These are phyloP conservation scores for Flammula alnicola DNA, from an alignment of 1,284 basidiomycete species.

Conservation along the genomic window DNA sequence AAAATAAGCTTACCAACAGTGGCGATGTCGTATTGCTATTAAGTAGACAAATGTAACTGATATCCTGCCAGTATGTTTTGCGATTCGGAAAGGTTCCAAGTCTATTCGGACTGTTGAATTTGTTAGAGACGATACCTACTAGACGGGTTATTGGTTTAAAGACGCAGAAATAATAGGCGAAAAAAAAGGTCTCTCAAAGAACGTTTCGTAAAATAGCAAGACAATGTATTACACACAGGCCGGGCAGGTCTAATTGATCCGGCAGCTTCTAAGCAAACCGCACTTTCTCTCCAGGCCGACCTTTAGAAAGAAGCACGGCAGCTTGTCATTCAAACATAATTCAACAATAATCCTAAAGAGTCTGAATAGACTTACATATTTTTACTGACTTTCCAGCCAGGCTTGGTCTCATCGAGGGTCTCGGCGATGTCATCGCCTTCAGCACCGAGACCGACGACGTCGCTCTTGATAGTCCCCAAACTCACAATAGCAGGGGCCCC, in stretches of 20 bases:
- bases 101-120: no score
- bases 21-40: no score
- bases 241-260: no score
- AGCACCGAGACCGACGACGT: slow-evolving; percentile 74
- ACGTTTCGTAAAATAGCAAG: not conserved
- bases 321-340: slow-evolving; percentile 64
- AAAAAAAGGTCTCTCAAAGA: not conserved
- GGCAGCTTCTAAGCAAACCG: slow-evolving; percentile 64
- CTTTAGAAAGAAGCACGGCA: slow-evolving; percentile 84
- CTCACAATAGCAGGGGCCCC: slow-evolving; percentile 90
- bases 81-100: no score
- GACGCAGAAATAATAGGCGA: not conserved
- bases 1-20: no score
- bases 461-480: slow-evolving; percentile 88
- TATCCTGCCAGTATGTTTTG: no score
- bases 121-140: no score
- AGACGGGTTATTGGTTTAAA: no score
- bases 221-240: no score
- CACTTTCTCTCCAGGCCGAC: slow-evolving; percentile 83
- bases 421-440: slow-evolving; percentile 79
- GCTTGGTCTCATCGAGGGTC: slow-evolving; percentile 84
- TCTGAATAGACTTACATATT: slow-evolving; percentile 82
- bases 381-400: slow-evolving; percentile 97
- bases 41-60: no score
- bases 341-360: not conserved